Base-by-base conservation (phyloP, 192 early-diverging fungal species). In the Coemansia brasiliensis region DNA sequence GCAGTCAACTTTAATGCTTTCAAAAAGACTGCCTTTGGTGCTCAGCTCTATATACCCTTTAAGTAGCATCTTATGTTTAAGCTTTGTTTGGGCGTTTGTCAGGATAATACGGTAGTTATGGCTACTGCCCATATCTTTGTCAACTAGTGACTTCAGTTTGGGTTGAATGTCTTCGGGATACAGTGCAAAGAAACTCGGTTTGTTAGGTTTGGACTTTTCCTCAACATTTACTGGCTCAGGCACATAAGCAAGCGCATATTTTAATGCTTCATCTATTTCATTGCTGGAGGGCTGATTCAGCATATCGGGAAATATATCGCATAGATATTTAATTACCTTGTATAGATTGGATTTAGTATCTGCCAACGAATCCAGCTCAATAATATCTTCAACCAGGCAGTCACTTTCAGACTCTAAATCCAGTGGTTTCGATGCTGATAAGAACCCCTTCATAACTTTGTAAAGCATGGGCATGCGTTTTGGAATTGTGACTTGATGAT, bases 401-500 rank as follows among this genome's bases (percentile, higher is more conserved):
- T 90, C 89, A 0, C 73, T 67, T 2, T 58, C 63, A 6, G 72
- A 56, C 22, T 81, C 73, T 5, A 67, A 59, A 53, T 92, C 82
- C 0, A 90, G 21, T 13, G 84, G 78, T 25, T 79, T 55, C 40
- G 87, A 76, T 1, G 41, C 39, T 3, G 39, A 27, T 5, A 90
- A 52, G 65, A 90, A 92, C 20, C 21, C 52, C 8, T 69, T 59
- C 45, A 93, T 88, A 5, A 92, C 60, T 13, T 39, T 13, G 21
- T 80, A 65, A 62, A 79, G 90, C 0, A 85, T 78, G 0, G 74
- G 79, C 12, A 84, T 84, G 38, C 83, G 75, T 17, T 72, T 49
- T 0, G 94, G 91, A 0, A 88, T 94, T 39, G 94, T 65, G 8
- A 73, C 78, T 75, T 92, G 92, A 57, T 97, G 94, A 55, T 85